phyloP scores from a whole-genome alignment of 257 asterid species.

The Lycium ferocissimum region DNA sequence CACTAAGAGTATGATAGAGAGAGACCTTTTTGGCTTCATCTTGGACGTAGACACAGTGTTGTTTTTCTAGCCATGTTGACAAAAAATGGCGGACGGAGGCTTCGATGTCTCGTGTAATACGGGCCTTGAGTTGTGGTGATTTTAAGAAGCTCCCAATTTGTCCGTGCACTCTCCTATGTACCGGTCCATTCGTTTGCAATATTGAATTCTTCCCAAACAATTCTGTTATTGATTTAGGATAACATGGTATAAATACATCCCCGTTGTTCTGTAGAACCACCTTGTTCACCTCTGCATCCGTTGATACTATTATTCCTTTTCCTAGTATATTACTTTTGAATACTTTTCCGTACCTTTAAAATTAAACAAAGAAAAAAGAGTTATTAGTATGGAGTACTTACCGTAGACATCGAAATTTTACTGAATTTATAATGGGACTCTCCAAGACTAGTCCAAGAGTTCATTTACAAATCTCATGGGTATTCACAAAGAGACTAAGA shows the following conservation, averaged over 20 bases:
- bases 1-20: background rate
- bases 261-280: slow-evolving; percentile 71
- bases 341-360: slow-evolving; percentile 78
- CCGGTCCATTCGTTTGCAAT: slow-evolving; percentile 73
- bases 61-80: slow-evolving; percentile 59
- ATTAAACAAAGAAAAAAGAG: background rate
- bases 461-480: too few species aligned
- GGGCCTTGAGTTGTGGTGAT: slow-evolving; percentile 69
- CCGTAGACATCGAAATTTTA: too few species aligned
- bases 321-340: slow-evolving; percentile 87
- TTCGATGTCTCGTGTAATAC: slow-evolving; percentile 68
- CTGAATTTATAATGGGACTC: too few species aligned
- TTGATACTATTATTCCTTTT: slow-evolving; percentile 80
- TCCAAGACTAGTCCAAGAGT: too few species aligned
- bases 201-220: slow-evolving; percentile 82
- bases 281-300: slow-evolving; percentile 83
- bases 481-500: too few species aligned
- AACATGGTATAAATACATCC: slow-evolving; percentile 68
- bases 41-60: slow-evolving; percentile 53
- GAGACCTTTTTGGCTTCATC: slow-evolving; percentile 80
- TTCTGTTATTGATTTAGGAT: slow-evolving; percentile 88
- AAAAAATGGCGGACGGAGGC: slow-evolving; percentile 50
- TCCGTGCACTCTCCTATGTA: slow-evolving; percentile 76
- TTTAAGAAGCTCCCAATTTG: slow-evolving; percentile 74
- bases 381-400: too few species aligned